Base-by-base conservation (phyloP, 345 rosid genomes). In the Acer negundo region DNA sequence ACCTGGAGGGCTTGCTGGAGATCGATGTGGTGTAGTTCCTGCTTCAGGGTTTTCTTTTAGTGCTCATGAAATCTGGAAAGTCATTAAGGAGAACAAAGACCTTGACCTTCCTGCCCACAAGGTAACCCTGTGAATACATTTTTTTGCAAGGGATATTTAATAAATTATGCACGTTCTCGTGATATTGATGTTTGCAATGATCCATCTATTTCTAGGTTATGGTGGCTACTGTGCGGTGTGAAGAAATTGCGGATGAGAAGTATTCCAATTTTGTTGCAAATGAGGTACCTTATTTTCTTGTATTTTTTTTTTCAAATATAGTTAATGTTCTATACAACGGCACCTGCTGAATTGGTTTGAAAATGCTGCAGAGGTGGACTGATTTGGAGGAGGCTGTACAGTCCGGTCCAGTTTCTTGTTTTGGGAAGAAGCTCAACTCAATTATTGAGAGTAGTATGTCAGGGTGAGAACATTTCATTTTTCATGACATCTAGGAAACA, bases 1-100 rank as follows among this genome's bases (percentile, higher is more conserved):
- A 44, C 98, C 97, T 76, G 99, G 98, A 40, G 99, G 98, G 26
- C 97, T 96, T 77, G 99, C 98, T 22, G 99, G 99, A 82, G 99
- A 96, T 81, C 89, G 99, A 74, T 86, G 93, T 71, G 99, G 98
- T 76, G 99, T 86, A 12, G 97, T 96, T 83, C 99, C 99, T 77
- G 98, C 99, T 75, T 92, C 97, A 6, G 98, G 97, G n/a, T 97
- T 97, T 84, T 90, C 94, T 63, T 97, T 93, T 79, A 97, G 99
- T 78, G 90, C 98, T 42, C 90, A 89, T 72, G 87, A 93, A 81
- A 97, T 94, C 81, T 94, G 98, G 98, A 89, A 89, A 26, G 28
- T 26, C 28, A 26, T 26, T 26, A 26, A 26, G 28, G 28, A 26
- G 28, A 26, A 26, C 28, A 26, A 26, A 26, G 28, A 26, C 28